Base-by-base conservation (phyloP, 2,329 filamentous ascomycete genomes). In the Rasamsonia emersonii region DNA sequence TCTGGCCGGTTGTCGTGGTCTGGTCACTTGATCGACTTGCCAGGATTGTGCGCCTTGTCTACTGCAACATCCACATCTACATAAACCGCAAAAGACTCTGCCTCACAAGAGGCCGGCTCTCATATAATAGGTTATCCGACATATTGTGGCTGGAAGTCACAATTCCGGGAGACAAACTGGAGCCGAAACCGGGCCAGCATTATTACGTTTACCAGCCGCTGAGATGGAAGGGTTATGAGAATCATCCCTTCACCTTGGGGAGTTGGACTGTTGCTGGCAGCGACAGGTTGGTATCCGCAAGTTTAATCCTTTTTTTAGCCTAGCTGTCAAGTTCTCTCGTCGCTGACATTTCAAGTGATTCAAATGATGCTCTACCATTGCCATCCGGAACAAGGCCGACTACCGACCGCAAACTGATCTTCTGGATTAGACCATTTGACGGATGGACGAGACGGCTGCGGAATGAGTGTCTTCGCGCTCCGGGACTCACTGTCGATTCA, bases 381-480 rank as follows among this genome's bases (percentile, higher is more conserved):
- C n/a, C n/a, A n/a, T n/a, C n/a, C n/a, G n/a, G n/a, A n/a, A n/a
- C n/a, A n/a, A n/a, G n/a, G n/a, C n/a, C n/a, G n/a, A n/a, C n/a
- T n/a, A n/a, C n/a, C n/a, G n/a, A n/a, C 3, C 48, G 62, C 4
- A 56, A 52, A 23, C 47, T 71, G 5, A 54, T 60, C 4, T 70
- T 71, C 42, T 62, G 66, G 43, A 59, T 72, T 30, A 62, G 68
- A 2, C 69, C 68, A 0, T 70, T 66, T 42, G 53, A 64, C 30
- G 67, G 69, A 29, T 70, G 68, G 56, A 73, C 69, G 2, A 58
- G 53, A 4, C 54, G 62, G n/a, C 57, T 72, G 7, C 55, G 54
- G 23, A 43, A 54, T 18, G 44, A 55, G 35, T 66, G 51, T 32
- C 43, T 51, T 24, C 38, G 33, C 18, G 50, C 45, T 24, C 44